Evolutionary conservation across 768 basidiomycete species (phyloP), one percentile per base, ranked within the genome.

Genomic region (Russula olivacea): DNA sequence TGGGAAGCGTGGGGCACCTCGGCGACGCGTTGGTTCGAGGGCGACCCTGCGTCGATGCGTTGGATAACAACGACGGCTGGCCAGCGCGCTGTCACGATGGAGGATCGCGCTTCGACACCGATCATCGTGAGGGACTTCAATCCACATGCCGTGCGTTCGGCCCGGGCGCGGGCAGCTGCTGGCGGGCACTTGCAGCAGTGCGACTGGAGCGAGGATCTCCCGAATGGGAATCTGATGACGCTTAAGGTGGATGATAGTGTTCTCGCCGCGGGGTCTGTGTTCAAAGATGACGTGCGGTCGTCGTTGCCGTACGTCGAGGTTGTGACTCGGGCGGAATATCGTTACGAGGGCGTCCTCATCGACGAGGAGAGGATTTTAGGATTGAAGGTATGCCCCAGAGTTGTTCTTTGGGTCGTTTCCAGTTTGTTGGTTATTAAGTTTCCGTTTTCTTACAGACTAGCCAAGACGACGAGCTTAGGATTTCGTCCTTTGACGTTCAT

Each of bases 51-150:
- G 2, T 63, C 67, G 14, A 67, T 66, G 47, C 69, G 69, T 11
- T 74, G 73, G 73, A 73, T 74, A 59, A 73, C 73, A 51, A 71
- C 71, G 32, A 72, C 71, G 4, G 71, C 70, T 25, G 73, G 73
- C 11, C 72, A 74, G 58, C 70, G 73, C 28, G 68, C 65, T 43
- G 68, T 72, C 58, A 53, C 51, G 9, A 57, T 61, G 52, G 60
- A 62, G 14, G 59, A 63, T 7, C 41, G 30, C 28, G 8, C 3
- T 11, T 32, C 41, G 28, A 51, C 66, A 2, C 63, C 61, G 4
- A 65, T 70, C 55, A 51, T 57, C 19, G 66, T 71, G 38, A 62
- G 58, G 51, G 72, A 73, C 64, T 72, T 72, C 54, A 72, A 70
- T 63, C 54, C 47, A 32, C 55, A 62, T 28, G 53, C 65, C 3